Base-by-base conservation (phyloP, 1,284 basidiomycete genomes). In the Chiua sp. region DNA sequence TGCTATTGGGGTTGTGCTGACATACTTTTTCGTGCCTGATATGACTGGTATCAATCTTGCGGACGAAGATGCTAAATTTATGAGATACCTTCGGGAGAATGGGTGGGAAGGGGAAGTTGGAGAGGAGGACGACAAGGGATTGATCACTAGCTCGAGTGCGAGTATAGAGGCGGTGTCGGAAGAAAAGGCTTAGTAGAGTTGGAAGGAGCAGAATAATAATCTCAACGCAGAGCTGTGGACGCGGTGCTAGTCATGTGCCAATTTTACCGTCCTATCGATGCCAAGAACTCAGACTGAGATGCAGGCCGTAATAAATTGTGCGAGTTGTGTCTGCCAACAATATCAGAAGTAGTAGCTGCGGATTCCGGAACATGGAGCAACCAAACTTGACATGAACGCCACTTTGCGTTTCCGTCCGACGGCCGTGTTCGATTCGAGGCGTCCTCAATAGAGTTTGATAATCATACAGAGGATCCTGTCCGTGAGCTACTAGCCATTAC, bases 361-460 rank as follows among this genome's bases (percentile, higher is more conserved):
- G 61, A 55, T 68, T 60, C 59, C 58, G 60, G 46, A 61, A 46
- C 53, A 37, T 51, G 58, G 69, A 62, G 63, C 46, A 48, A 59
- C 67, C 52, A 88, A 71, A 72, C 87, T 89, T 26, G 89, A 90
- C 81, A 90, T 83, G 72, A 91, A 91, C 56, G 87, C 82, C 50
- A 91, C 87, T 74, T 87, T 90, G 61, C 91, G 86, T 75, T 87
- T 91, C 65, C 84, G 78, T 91, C 65, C 84, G 78, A 46, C 86
- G 83, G 50, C 90, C 90, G 67, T 89, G 84, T 51, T 87, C 80
- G 49, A 91, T n/a, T n/a, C n/a, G n/a, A 76, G 53, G 69, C 76
- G 16, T 79, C 73, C 47, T 77, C 81, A 26, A 26, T 26, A 26
- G 26, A 26, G 26, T 26, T 26, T n/a, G n/a, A n/a, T n/a, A n/a